A percentile compares a stretch with the other conserved stretches of the same genome.
Evolutionary conservation across 768 basidiomycete species (phyloP).

Genomic region (Boletus vinaceobasis): DNA sequence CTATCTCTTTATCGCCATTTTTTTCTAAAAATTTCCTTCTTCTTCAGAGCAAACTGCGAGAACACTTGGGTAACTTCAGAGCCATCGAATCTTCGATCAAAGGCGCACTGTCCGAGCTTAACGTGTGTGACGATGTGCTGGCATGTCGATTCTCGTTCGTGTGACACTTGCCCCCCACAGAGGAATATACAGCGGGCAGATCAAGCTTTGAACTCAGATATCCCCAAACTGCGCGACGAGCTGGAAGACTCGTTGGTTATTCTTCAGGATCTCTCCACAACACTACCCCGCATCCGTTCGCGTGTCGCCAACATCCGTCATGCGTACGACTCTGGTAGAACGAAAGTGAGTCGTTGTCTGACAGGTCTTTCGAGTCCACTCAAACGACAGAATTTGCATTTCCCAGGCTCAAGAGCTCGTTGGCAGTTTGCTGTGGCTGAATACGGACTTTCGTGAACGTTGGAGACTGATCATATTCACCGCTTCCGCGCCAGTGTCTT

Average conservation of each 20-base stretch:
- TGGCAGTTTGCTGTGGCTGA: conserved; percentile 67
- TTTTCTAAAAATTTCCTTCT: not conserved
- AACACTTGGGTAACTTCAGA: conserved; percentile 71
- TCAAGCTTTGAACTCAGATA: conserved; percentile 53
- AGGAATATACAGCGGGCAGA: conserved; percentile 58
- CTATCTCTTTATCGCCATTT: not conserved
- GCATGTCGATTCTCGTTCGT: not conserved
- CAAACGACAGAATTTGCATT: not conserved
- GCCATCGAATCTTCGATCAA: conserved; percentile 68
- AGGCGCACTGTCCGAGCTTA: conserved; percentile 58
- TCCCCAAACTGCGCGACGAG: conserved; percentile 58
- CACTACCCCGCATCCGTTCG: conserved; percentile 55
- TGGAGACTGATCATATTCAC: conserved; percentile 76
- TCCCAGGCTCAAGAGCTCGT: conserved; percentile 61
- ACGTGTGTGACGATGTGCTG: conserved; percentile 38
- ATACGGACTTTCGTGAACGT: conserved; percentile 74
- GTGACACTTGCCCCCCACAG: conserved; percentile 31
- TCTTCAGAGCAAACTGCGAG: conserved; percentile 57
- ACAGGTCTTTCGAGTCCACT: not conserved
- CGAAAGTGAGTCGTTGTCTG: conserved; percentile 45
- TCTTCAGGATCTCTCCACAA: conserved; percentile 54
- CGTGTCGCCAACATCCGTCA: conserved; percentile 60
- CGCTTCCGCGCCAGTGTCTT: conserved; percentile 65
- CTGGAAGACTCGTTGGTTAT: conserved; percentile 60
- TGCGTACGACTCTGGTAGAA: conserved; percentile 70